Evolutionary conservation across 352 stramenopile species (phyloP).

Genomic region (Phytophthora podocarpi): DNA sequence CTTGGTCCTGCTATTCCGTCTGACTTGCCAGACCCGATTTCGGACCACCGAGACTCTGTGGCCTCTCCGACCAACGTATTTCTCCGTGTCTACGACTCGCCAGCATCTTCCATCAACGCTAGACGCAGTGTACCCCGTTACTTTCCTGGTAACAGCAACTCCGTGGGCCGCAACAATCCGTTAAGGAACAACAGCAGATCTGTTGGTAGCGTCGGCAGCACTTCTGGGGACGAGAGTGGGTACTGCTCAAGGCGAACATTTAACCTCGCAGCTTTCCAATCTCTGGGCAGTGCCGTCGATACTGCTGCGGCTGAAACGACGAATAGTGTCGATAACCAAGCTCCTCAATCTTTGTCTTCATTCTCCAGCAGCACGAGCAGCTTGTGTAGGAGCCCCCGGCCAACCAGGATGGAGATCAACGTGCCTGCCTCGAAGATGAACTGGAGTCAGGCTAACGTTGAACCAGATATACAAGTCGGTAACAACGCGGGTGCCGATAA

Average conservation of each 20-base stretch:
- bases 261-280: slow-evolving; percentile 65
- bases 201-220: slow-evolving; percentile 21
- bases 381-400: slow-evolving; percentile 23
- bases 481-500: slow-evolving; percentile 20
- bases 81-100: slow-evolving; percentile 75
- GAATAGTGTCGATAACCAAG: slow-evolving; percentile 15
- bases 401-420: slow-evolving; percentile 28
- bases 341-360: slow-evolving; percentile 28
- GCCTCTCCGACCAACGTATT: slow-evolving; percentile 61
- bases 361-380: slow-evolving; percentile 37
- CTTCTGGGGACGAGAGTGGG: slow-evolving; percentile 33
- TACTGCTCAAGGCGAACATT: slow-evolving; percentile 45
- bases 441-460: slow-evolving; percentile 53
- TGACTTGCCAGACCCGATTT: background rate
- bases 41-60: slow-evolving; percentile 12
- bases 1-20: slow-evolving; percentile 1
- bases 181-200: slow-evolving; percentile 25
- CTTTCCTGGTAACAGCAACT: slow-evolving; percentile 21
- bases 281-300: slow-evolving; percentile 7
- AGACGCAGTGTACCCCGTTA: slow-evolving; percentile 6
- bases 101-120: slow-evolving; percentile 28
- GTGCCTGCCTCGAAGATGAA: slow-evolving; percentile 26
- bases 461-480: slow-evolving; percentile 8
- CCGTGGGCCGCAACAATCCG: slow-evolving; percentile 16
- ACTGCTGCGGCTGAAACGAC: slow-evolving; percentile 12